Conservation (phyloP, 2,329 filamentous ascomycete genomes). For the Thelonectria blattea region DNA sequence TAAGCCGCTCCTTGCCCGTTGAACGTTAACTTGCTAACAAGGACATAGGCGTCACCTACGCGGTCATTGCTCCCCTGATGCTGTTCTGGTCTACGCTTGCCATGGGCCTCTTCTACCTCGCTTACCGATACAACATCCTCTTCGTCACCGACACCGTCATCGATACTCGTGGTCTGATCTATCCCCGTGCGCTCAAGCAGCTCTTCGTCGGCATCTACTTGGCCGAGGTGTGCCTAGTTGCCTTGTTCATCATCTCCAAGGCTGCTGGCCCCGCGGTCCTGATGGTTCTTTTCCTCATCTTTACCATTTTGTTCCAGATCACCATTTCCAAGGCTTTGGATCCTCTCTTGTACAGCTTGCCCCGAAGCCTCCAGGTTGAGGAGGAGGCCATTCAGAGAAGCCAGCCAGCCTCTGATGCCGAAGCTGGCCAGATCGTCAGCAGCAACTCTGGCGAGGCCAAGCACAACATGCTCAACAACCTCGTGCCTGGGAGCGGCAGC, state of each 20-base stretch:
- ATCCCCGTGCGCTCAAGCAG: conserved; percentile 87
- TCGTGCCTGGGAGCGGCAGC: conserved; percentile 29
- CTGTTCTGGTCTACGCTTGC: conserved; percentile 81
- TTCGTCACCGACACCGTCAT: conserved; percentile 80
- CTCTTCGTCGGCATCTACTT: conserved; percentile 83
- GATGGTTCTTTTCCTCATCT: conserved; percentile 77
- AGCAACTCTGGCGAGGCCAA: conserved; percentile 24
- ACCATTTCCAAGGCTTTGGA: conserved; percentile 72
- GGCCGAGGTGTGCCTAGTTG: conserved; percentile 78
- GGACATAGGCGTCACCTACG: conserved; percentile 70
- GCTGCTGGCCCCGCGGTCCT: conserved; percentile 74
- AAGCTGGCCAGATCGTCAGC: conserved; percentile 25
- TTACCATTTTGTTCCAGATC: conserved; percentile 78
- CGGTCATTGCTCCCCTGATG: conserved; percentile 83
- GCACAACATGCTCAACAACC: conserved; percentile 29
- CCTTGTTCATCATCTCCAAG: conserved; percentile 75
- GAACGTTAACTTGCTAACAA: conserved; percentile 15
- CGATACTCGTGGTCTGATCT: conserved; percentile 88
- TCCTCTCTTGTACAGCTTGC: conserved; percentile 75
- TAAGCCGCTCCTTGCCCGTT: conserved; percentile 36
- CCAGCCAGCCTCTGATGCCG: conserved; percentile 38
- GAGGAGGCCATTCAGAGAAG: conserved; percentile 46
- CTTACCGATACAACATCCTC: conserved; percentile 86
- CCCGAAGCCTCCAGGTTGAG: conserved; percentile 62
- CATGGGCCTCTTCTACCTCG: conserved; percentile 79